Evolutionary conservation across 306 rosid genomes (phyloP), one percentile per base, ranked within the genome.

Genomic region (Vigna angularis): DNA sequence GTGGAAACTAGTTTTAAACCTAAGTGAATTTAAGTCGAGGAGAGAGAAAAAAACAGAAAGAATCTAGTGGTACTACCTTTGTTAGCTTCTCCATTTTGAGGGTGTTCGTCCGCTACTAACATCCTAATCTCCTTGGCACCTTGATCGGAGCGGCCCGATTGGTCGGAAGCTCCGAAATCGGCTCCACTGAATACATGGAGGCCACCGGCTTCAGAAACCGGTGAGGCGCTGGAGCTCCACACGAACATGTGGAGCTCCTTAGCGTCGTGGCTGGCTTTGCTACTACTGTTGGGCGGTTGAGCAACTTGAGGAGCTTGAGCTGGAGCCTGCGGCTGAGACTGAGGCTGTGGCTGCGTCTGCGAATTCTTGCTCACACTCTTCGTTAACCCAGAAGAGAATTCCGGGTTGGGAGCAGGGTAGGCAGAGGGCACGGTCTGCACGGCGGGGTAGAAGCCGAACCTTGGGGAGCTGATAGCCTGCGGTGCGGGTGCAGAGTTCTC

Each of bases 181-280:
- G 83, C 82, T 8, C 96, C 88, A 7, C 89, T 88, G n/a, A 95
- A 88, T 2, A 89, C 95, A 34, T 89, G 97, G 72, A 94, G 91
- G 15, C 98, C 97, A 0, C 86, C 89, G 4, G 79, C 85, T 38
- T 96, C 97, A 0, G 98, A 93, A 61, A 91, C 98, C 13, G 98
- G 97, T 0, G 98, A 93, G 0, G 84, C 89, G 15, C 95, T 91
- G 0, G 98, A 91, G 82, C 98, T 93, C 98, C 98, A 93, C 30
- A 93, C 98, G 13, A 91, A 93, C 98, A 93, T 91, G 80, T 93
- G 98, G 5, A 93, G 95, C 88, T 93, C 98, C 69, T 93, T 93
- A 4, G 95, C 97, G 24, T 93, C 97, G 20, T 90, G 88, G 79
- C 75, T 91, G 0, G 86, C 22, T 74, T 89, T 93, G 30, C 24